A percentile compares a stretch with the other conserved stretches of the same genome.
Evolutionary conservation across 805 yeast genomes (phyloP).

Genomic region (Lipomyces mesembrius): DNA sequence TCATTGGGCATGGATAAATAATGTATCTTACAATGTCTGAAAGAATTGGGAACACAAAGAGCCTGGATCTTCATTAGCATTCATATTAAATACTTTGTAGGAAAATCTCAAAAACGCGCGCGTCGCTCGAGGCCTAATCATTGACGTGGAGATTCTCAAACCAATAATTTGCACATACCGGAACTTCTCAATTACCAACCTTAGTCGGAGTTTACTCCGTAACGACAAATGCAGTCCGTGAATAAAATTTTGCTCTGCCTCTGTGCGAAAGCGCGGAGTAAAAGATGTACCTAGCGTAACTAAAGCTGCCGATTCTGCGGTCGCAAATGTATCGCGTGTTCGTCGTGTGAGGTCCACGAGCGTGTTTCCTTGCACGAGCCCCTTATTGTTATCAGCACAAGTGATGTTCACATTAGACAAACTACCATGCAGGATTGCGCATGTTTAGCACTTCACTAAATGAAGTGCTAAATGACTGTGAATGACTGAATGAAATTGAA

Average conservation of each 20-base stretch:
- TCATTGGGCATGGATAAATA: background rate
- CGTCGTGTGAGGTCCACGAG: background rate
- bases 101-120: background rate
- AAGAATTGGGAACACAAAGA: background rate
- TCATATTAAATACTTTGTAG: background rate
- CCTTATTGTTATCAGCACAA: too few relatives aligned
- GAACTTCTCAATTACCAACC: background rate
- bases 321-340: background rate
- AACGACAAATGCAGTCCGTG: background rate
- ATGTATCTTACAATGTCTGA: background rate
- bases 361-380: background rate
- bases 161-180: background rate
- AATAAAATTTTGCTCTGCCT: background rate
- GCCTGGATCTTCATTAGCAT: constrained; percentile 1
- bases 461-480: too few relatives aligned
- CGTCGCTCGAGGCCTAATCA: background rate
- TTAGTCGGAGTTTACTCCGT: background rate
- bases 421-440: too few relatives aligned
- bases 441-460: too few relatives aligned
- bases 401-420: too few relatives aligned
- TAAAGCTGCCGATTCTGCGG: background rate
- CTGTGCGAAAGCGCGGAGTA: background rate
- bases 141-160: background rate
- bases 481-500: too few relatives aligned
- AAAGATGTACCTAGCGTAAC: background rate